Evolutionary conservation across 768 basidiomycete species (phyloP), one percentile per base, ranked within the genome.

Genomic region (Scleroderma bovista): DNA sequence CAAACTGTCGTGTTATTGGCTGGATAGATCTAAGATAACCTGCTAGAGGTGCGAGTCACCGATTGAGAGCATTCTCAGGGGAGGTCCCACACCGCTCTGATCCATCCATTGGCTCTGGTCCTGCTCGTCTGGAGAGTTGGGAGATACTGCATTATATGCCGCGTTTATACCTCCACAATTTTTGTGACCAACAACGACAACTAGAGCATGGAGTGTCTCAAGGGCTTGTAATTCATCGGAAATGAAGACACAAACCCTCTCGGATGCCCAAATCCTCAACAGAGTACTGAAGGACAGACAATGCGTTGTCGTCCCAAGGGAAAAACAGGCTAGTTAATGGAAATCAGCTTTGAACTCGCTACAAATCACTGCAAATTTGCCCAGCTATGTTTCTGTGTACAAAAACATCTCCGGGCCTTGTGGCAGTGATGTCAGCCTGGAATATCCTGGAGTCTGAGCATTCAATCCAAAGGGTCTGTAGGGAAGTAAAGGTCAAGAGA

Each of bases 341-440:
- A 31, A 3, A 12, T 10, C 22, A 26, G 23, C 36, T 34, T 17
- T 37, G 15, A 8, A 16, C 12, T 1, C 15, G 16, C 13, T 4
- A 22, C n/a, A 31, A 8, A 2, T 15, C 19, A 10, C 11, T 22
- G 31, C 19, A 32, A 23, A 68, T 78, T 51, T 58, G 88, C 83
- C 93, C 93, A 47, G 90, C 92, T 56, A 94, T 84, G 67, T 93
- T 93, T 42, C 92, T 74, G 67, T 91, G 83, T 24, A 86, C 82
- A 59, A 94, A 93, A 52, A 88, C 79, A 39, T 85, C 84, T 47
- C 91, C 90, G 0, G 92, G 92, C 54, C 75, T 75, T 9, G 80
- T 72, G 32, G 73, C 79, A 32, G 81, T 83, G 50, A 88, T 70
- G 56, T 88, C 83, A 32, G 80, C 80, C 64, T 91, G 90, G 17